These are phyloP conservation scores for Amanita exitialis DNA, from an alignment of 768 basidiomycete species.

Conservation along the genomic window DNA sequence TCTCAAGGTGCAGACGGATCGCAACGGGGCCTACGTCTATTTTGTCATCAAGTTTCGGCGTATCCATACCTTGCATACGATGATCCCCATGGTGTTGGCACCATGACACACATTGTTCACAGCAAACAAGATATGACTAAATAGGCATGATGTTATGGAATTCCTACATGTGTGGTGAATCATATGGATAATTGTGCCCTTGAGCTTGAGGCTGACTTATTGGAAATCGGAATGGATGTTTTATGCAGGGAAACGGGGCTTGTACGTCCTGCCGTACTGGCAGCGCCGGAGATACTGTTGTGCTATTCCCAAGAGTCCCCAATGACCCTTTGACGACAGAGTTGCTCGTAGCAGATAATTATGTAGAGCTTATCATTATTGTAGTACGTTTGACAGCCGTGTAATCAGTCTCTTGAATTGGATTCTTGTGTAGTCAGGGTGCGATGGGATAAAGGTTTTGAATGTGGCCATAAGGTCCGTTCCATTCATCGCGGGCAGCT, in stretches of 20 bases:
- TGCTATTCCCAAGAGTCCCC: neutral
- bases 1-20: neutral
- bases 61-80: neutral
- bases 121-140: neutral
- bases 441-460: neutral
- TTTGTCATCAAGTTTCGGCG: neutral
- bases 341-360: neutral
- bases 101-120: neutral
- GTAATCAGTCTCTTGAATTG: neutral
- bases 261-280: neutral
- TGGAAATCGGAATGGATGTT: neutral
- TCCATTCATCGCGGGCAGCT: neutral
- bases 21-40: neutral
- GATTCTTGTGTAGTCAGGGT: neutral
- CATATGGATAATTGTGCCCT: neutral
- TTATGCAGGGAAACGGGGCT: neutral
- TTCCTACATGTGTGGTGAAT: neutral
- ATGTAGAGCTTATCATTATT: neutral
- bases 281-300: neutral
- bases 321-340: neutral
- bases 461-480: conserved; percentile 1
- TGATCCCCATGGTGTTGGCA: neutral
- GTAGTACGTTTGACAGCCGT: conserved; percentile 1
- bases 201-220: neutral
- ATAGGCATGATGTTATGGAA: neutral